Percentiles rank a stretch among this genome's conserved stretches.
Evolutionary conservation across 345 rosid genomes (phyloP).

Genomic region (Excoecaria cochinchinensis): DNA sequence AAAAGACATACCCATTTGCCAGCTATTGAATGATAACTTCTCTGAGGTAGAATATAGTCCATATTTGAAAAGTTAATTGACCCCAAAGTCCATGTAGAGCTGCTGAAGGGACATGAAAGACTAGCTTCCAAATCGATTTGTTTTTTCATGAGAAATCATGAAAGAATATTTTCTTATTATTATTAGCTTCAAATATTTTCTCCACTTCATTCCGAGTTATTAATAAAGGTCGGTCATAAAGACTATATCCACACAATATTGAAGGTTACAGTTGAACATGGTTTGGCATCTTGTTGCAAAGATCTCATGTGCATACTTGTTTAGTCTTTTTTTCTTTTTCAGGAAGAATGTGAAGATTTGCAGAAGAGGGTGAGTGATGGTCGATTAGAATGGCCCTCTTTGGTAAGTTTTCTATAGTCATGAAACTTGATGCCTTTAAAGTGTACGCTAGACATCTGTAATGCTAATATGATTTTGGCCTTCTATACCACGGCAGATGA

Average conservation of each 20-base stretch:
- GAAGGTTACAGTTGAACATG: background rate
- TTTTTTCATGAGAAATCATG: background rate
- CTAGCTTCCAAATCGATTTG: background rate
- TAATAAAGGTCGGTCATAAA: background rate
- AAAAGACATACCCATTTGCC: conserved; percentile 33
- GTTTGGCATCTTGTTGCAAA: background rate
- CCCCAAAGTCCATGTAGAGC: background rate
- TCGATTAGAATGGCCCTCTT: conserved; percentile 30
- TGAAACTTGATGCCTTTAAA: background rate
- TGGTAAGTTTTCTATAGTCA: conserved; percentile 32
- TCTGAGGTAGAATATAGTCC: conserved; percentile 36
- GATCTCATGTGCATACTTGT: background rate
- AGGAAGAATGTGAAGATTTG: conserved; percentile 64
- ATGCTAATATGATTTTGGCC: background rate
- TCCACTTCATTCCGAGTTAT: background rate
- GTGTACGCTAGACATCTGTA: background rate
- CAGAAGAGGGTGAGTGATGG: conserved; percentile 35
- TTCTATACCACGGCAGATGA: background rate
- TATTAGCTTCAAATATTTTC: background rate
- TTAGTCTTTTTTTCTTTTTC: conserved; percentile 18
- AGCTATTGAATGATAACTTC: conserved; percentile 48
- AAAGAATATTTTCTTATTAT: too few species aligned
- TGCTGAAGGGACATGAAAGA: background rate
- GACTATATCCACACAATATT: background rate
- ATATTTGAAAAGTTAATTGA: background rate